These are phyloP conservation scores for Erysiphe neolycopersici DNA, from an alignment of 2,329 filamentous ascomycete species.

Conservation along the genomic window DNA sequence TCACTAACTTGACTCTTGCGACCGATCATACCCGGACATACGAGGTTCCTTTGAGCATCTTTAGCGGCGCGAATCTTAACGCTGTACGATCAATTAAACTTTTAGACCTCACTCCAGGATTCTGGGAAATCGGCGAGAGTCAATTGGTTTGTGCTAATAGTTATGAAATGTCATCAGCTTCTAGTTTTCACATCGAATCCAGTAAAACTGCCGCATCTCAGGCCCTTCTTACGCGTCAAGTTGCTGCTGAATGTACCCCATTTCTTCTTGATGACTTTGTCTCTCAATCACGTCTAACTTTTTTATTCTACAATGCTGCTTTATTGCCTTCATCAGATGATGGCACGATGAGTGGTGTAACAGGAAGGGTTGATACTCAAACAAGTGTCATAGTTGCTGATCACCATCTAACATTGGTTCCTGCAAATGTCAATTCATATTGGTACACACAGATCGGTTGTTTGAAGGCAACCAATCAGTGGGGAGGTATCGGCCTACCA, in stretches of 20 bases:
- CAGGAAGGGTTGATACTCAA: constrained; percentile 5
- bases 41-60: constrained; percentile 22
- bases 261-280: constrained; percentile 31
- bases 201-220: background rate
- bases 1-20: constrained; percentile 19
- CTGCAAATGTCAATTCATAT: constrained; percentile 21
- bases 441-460: constrained; percentile 31
- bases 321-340: constrained; percentile 28
- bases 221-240: background rate
- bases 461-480: constrained; percentile 21
- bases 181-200: background rate
- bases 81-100: constrained; percentile 21
- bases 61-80: constrained; percentile 22
- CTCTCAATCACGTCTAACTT: constrained; percentile 33
- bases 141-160: constrained; percentile 18
- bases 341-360: constrained; percentile 19
- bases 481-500: constrained; percentile 27
- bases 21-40: constrained; percentile 23
- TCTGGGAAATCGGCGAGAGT: constrained; percentile 23
- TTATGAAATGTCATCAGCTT: background rate
- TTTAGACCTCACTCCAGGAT: constrained; percentile 15
- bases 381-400: constrained; percentile 24
- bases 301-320: constrained; percentile 32
- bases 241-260: constrained; percentile 14
- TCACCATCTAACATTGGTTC: constrained; percentile 25